Conservation (phyloP, 176 grass and related monocot genomes). For the Poa annua region DNA sequence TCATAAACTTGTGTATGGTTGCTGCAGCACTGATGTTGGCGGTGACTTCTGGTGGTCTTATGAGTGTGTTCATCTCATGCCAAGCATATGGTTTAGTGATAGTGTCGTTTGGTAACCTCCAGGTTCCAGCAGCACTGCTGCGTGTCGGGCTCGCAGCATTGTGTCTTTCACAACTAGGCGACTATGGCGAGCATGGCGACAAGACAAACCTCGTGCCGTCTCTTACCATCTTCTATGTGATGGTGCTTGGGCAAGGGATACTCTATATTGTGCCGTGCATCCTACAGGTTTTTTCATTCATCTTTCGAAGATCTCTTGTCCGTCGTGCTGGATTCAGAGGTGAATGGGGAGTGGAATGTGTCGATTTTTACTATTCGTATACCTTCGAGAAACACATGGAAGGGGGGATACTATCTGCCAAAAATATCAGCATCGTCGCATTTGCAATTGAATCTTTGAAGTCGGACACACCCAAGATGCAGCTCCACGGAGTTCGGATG, state of each 20-base stretch:
- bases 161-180: background rate
- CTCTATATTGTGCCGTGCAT: background rate
- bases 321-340: background rate
- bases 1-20: background rate
- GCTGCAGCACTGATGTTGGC: background rate
- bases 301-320: background rate
- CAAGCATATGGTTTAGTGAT: no score
- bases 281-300: background rate
- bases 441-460: background rate
- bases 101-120: background rate
- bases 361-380: background rate
- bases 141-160: background rate
- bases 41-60: background rate
- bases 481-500: background rate
- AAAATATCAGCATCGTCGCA: background rate
- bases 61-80: background rate
- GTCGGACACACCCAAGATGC: background rate
- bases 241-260: slow-evolving; percentile 4
- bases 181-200: background rate
- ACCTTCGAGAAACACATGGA: background rate
- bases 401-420: background rate
- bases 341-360: background rate
- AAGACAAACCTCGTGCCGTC: background rate
- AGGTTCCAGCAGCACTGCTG: background rate
- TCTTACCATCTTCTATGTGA: background rate